Percentiles rank a stretch among this genome's conserved stretches.
Evolutionary conservation across 495 filamentous ascomycete genomes (phyloP).

Genomic region (Penicillium cataractarum): DNA sequence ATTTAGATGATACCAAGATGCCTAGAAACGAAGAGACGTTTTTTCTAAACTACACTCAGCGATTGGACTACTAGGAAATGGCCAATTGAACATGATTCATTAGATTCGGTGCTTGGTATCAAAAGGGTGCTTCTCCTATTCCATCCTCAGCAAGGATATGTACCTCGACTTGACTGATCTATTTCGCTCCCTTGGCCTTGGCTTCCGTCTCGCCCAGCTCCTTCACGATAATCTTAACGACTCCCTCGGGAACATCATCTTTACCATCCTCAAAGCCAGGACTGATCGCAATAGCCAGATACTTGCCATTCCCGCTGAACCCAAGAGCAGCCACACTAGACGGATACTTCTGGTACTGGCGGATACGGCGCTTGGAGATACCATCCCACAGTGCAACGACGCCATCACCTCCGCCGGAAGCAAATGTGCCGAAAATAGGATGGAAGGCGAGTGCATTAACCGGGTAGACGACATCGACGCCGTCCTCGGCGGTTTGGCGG

Average conservation of each 20-base stretch:
- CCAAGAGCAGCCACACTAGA: slow-evolving; percentile 75
- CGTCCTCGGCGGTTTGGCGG: slow-evolving; percentile 66
- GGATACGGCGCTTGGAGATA: slow-evolving; percentile 83
- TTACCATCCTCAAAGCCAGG: slow-evolving; percentile 92
- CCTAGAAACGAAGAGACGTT: slow-evolving; percentile 5
- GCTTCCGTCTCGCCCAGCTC: slow-evolving; percentile 87
- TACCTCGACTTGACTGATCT: slow-evolving; percentile 20
- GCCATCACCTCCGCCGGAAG: slow-evolving; percentile 89
- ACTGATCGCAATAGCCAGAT: slow-evolving; percentile 80
- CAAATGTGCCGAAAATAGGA: slow-evolving; percentile 88
- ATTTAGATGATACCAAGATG: slow-evolving; percentile 34
- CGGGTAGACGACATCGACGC: slow-evolving; percentile 87
- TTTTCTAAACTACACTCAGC: not conserved
- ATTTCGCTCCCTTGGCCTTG: slow-evolving; percentile 78
- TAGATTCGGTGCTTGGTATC: slow-evolving; percentile 26
- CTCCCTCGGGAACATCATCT: slow-evolving; percentile 70
- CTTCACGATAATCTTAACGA: slow-evolving; percentile 75
- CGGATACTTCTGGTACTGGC: slow-evolving; percentile 83
- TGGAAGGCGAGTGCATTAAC: slow-evolving; percentile 95
- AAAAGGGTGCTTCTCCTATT: slow-evolving; percentile 5
- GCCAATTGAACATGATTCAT: slow-evolving; percentile 17
- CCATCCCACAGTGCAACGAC: slow-evolving; percentile 97
- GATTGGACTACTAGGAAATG: not conserved
- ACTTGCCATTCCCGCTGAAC: slow-evolving; percentile 80
- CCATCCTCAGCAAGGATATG: slow-evolving; percentile 4